These are phyloP conservation scores for Austropuccinia psidii DNA, from an alignment of 1,284 basidiomycete genomes.

Conservation along the genomic window DNA sequence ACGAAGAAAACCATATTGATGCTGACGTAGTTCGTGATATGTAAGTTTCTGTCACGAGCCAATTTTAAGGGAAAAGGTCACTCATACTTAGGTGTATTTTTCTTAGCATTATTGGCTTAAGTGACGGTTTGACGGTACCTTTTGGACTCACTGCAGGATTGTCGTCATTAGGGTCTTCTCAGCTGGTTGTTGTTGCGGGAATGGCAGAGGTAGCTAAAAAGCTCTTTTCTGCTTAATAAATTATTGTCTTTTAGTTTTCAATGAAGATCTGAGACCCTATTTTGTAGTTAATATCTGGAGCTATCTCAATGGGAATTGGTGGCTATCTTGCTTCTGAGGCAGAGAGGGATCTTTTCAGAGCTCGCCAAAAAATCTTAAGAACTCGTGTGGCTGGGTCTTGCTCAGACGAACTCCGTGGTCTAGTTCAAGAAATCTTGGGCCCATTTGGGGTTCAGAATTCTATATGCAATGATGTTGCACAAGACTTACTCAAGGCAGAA, in stretches of 20 bases:
- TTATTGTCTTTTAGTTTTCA: neutral
- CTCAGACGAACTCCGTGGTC: constrained; percentile 87
- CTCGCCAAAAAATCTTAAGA: constrained; percentile 46
- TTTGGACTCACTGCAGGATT: constrained; percentile 84
- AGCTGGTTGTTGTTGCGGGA: constrained; percentile 80
- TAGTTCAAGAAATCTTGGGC: constrained; percentile 77
- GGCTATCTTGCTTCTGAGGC: constrained; percentile 95
- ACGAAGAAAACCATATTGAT: constrained; percentile 67
- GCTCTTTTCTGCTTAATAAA: neutral
- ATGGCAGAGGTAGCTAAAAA: constrained; percentile 59
- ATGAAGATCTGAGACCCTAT: neutral
- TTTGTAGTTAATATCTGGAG: constrained; percentile 69
- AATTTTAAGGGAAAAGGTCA: neutral
- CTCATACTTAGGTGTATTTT: neutral
- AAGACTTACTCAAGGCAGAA: constrained; percentile 7
- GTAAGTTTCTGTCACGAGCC: constrained; percentile 51
- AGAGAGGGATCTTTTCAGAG: constrained; percentile 67
- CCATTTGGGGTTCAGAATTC: constrained; percentile 79
- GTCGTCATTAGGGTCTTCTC: constrained; percentile 78
- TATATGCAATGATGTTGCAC: constrained; percentile 58
- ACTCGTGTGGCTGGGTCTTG: constrained; percentile 80
- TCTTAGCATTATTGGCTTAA: constrained; percentile 80
- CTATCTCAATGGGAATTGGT: constrained; percentile 90
- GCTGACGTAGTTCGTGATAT: constrained; percentile 77
- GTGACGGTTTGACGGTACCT: constrained; percentile 90